Percentiles rank a stretch among this genome's conserved stretches.
phyloP scores from a whole-genome alignment of 2,329 filamentous ascomycete genomes.

The Rosellinia necatrix region DNA sequence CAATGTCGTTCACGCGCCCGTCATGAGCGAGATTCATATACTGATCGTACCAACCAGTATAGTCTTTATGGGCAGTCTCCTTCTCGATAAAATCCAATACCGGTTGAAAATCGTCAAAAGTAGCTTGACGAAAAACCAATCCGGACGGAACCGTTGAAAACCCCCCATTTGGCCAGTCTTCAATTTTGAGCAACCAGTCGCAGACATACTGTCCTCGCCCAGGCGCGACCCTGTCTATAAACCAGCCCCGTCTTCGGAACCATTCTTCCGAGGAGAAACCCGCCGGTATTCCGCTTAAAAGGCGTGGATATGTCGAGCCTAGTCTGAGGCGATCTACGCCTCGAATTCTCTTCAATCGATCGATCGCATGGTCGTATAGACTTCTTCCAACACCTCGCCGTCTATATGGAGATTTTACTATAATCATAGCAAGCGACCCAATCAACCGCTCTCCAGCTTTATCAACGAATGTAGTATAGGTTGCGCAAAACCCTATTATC shows the following conservation, averaged over 20 bases:
- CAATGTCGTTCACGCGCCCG: slow-evolving; percentile 55
- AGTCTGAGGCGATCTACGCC: slow-evolving; percentile 60
- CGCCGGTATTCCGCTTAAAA: slow-evolving; percentile 58
- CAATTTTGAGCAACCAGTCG: slow-evolving; percentile 60
- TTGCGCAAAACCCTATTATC: slow-evolving; percentile 63
- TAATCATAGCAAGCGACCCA: slow-evolving; percentile 59
- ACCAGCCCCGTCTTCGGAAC: slow-evolving; percentile 61
- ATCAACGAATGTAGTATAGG: slow-evolving; percentile 62
- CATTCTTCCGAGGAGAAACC: slow-evolving; percentile 52
- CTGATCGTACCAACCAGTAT: slow-evolving; percentile 64
- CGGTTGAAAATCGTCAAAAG: slow-evolving; percentile 49
- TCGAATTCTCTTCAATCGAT: slow-evolving; percentile 53
- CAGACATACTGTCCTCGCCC: slow-evolving; percentile 55
- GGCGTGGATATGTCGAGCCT: slow-evolving; percentile 62
- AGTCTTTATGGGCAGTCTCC: slow-evolving; percentile 51
- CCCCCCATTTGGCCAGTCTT: slow-evolving; percentile 51
- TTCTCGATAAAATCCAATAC: slow-evolving; percentile 57
- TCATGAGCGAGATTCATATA: slow-evolving; percentile 57
- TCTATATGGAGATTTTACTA: slow-evolving; percentile 55
- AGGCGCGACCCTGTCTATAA: slow-evolving; percentile 48
- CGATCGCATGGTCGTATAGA: slow-evolving; percentile 57
- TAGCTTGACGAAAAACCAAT: slow-evolving; percentile 52
- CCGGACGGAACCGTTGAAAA: slow-evolving; percentile 45
- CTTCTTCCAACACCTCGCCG: slow-evolving; percentile 57
- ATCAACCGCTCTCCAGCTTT: slow-evolving; percentile 56